Percentiles rank a stretch among this genome's conserved stretches.
Conservation (phyloP, 768 basidiomycete genomes). For the Coprinellus micaceus region DNA sequence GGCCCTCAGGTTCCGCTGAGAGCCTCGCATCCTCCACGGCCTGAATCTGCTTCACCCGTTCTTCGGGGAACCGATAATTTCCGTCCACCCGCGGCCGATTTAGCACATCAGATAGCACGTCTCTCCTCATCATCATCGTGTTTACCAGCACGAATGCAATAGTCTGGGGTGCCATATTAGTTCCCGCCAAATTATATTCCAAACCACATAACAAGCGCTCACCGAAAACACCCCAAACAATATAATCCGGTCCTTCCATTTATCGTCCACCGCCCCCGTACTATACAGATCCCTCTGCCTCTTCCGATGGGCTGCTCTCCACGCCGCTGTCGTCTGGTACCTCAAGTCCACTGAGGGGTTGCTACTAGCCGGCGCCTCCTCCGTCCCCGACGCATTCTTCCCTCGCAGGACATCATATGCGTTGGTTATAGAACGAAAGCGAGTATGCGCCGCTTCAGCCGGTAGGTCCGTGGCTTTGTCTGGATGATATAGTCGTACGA, state of each 20-base stretch:
- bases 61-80: neutral
- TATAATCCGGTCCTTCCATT: conserved; percentile 64
- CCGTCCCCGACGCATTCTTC: conserved; percentile 25
- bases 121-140: conserved; percentile 21
- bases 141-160: conserved; percentile 23
- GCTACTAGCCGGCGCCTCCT: conserved; percentile 12
- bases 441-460: conserved; percentile 51
- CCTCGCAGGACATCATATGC: conserved; percentile 67
- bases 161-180: conserved; percentile 12
- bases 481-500: conserved; percentile 76
- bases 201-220: conserved; percentile 17
- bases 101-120: conserved; percentile 20
- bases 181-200: neutral
- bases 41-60: neutral
- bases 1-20: too few species aligned
- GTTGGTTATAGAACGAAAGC: conserved; percentile 63
- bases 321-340: conserved; percentile 36
- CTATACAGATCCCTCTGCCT: conserved; percentile 45
- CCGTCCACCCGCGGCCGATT: neutral
- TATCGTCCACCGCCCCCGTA: conserved; percentile 52
- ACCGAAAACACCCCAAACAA: conserved; percentile 54
- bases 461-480: conserved; percentile 50
- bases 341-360: conserved; percentile 14
- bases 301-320: conserved; percentile 38
- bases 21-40: neutral